A percentile compares a stretch with the other conserved stretches of the same genome.
These are phyloP conservation scores for Chaetoceros tenuissimus DNA, from an alignment of 108 stramenopile species.

Conservation along the genomic window DNA sequence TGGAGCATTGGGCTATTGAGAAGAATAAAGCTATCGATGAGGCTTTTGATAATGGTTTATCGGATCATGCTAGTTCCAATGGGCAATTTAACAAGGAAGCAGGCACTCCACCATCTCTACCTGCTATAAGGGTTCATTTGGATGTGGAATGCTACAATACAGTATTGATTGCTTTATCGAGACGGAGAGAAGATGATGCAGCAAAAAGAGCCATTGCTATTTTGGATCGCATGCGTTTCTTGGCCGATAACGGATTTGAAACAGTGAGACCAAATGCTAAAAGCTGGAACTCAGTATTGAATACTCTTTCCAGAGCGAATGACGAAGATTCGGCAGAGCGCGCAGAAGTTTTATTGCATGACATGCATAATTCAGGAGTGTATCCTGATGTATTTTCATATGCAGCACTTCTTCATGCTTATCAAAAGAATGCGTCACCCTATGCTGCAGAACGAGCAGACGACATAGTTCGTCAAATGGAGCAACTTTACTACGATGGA, in stretches of 20 bases:
- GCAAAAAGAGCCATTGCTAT: conserved; percentile 33
- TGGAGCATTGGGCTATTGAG: conserved; percentile 20
- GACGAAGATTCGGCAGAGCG: conserved; percentile 22
- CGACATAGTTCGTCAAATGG: conserved; percentile 54
- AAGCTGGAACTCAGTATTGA: conserved; percentile 42
- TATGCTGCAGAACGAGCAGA: conserved; percentile 49
- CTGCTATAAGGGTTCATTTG: conserved; percentile 6
- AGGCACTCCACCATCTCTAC: conserved; percentile 11
- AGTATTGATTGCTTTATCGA: conserved; percentile 43
- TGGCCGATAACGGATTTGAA: conserved; percentile 23
- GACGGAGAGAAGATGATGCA: conserved; percentile 26
- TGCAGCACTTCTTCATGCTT: conserved; percentile 42
- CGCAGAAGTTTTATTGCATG: conserved; percentile 39
- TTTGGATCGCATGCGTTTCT: conserved; percentile 45
- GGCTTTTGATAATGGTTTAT: conserved; percentile 11
- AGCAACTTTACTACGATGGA: conserved; percentile 32
- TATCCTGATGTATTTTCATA: conserved; percentile 54
- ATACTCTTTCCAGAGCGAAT: conserved; percentile 33
- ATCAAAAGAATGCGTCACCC: conserved; percentile 30
- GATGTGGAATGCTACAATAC: conserved; percentile 41
- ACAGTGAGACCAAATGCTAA: conserved; percentile 21
- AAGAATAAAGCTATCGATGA: conserved; percentile 14
- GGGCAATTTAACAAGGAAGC: too few relatives aligned
- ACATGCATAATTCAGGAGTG: conserved; percentile 35
- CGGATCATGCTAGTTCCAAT: background rate